Conservation (phyloP, 495 filamentous ascomycete genomes). For the Talaromyces trachyspermus region DNA sequence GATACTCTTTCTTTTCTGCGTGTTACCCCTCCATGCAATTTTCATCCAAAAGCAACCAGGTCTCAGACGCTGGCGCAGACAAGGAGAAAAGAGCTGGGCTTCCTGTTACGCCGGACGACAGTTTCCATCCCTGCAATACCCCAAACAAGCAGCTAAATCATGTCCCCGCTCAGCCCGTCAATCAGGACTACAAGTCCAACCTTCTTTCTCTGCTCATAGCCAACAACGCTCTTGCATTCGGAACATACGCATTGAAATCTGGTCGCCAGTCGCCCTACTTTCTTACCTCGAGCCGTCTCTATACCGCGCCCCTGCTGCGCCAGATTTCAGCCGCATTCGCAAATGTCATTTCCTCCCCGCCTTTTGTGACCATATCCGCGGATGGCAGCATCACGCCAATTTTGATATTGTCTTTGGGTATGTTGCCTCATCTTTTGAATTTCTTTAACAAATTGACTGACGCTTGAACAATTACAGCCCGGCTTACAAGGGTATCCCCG, state of each 20-base stretch:
- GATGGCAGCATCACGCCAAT: slow-evolving; percentile 18
- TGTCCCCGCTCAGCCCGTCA: slow-evolving; percentile 18
- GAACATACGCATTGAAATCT: slow-evolving; percentile 84
- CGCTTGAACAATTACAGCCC: slow-evolving; percentile 40
- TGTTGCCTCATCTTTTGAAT: neutral
- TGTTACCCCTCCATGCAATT: neutral
- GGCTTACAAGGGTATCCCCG: slow-evolving; percentile 92
- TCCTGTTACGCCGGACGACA: neutral
- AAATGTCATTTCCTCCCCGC: slow-evolving; percentile 50
- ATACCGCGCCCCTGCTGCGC: slow-evolving; percentile 63
- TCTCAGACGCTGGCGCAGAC: too few species aligned
- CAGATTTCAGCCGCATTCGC: slow-evolving; percentile 76
- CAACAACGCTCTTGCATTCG: slow-evolving; percentile 77
- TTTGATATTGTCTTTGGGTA: slow-evolving; percentile 18
- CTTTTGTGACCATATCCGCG: slow-evolving; percentile 30
- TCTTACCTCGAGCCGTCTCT: slow-evolving; percentile 89
- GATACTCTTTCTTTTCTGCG: too few species aligned
- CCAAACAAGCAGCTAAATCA: too few species aligned
- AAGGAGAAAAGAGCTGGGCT: too few species aligned
- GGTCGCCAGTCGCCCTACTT: slow-evolving; percentile 94
- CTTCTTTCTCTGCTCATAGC: slow-evolving; percentile 67
- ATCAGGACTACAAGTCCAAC: slow-evolving; percentile 50
- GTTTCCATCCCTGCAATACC: too few species aligned
- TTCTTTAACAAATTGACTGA: neutral
- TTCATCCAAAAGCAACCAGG: neutral